These are phyloP conservation scores for Penicillium bialowiezense DNA, from an alignment of 495 filamentous ascomycete genomes.

Conservation along the genomic window DNA sequence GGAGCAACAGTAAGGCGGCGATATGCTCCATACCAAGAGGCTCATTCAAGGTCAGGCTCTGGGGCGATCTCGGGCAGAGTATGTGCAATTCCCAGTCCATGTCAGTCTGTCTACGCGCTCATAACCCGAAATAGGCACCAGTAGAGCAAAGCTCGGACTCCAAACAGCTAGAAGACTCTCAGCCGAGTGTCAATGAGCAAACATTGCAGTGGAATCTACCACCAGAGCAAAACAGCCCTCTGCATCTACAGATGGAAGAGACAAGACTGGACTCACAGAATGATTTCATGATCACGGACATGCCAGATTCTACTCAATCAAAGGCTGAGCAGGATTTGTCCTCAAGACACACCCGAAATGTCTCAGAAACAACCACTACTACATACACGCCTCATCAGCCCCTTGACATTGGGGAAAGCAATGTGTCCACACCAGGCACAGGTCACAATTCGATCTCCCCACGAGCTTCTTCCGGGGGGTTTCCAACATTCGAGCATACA, in stretches of 20 bases:
- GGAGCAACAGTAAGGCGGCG: conserved; percentile 41
- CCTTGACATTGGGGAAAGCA: conserved; percentile 1
- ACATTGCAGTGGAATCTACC: background rate
- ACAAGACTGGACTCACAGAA: background rate
- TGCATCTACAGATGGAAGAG: conserved; percentile 5
- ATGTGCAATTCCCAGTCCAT: background rate
- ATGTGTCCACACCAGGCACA: conserved; percentile 8
- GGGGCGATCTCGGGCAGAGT: conserved; percentile 7
- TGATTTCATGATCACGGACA: background rate
- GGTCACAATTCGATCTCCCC: conserved; percentile 16
- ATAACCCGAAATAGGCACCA: background rate
- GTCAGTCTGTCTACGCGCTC: background rate
- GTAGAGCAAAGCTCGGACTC: background rate
- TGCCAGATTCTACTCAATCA: background rate
- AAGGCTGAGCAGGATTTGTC: background rate
- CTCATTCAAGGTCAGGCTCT: conserved; percentile 5
- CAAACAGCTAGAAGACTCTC: background rate
- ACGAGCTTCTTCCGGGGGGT: background rate
- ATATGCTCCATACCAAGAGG: conserved; percentile 46
- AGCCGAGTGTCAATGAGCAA: background rate
- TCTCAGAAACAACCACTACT: background rate
- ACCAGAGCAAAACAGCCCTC: background rate
- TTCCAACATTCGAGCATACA: background rate
- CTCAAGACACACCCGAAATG: background rate
- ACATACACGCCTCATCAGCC: background rate